phyloP scores from a whole-genome alignment of 345 rosid species.

The Corchorus capsularis region DNA sequence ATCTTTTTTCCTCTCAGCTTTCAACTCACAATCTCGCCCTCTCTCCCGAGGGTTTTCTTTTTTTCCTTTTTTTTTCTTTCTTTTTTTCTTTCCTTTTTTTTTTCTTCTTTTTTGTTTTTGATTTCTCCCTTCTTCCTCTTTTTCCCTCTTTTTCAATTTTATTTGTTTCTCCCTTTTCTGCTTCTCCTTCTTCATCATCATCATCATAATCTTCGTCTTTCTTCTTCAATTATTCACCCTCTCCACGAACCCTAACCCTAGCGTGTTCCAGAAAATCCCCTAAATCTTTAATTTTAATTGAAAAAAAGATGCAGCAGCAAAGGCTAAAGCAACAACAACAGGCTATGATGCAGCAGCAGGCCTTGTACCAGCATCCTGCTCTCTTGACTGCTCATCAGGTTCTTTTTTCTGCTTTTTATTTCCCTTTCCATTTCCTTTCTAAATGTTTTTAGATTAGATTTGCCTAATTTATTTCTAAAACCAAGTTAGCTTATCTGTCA shows the following conservation, averaged over 20 bases:
- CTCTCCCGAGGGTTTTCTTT: constrained; percentile 31
- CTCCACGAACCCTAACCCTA: constrained; percentile 26
- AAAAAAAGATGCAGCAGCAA: constrained; percentile 51
- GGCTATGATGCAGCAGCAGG: constrained; percentile 62
- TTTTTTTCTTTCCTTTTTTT: neutral
- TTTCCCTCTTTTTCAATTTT: neutral
- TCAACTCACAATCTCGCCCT: constrained; percentile 17
- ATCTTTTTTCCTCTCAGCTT: neutral
- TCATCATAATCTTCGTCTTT: neutral
- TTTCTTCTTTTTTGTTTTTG: neutral
- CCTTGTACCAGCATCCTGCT: constrained; percentile 50
- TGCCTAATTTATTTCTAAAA: neutral
- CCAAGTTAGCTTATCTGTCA: neutral
- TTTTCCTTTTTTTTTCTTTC: neutral
- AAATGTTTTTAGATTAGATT: neutral
- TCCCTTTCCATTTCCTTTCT: neutral
- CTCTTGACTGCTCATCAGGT: constrained; percentile 66
- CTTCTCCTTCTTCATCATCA: neutral
- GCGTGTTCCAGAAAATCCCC: neutral
- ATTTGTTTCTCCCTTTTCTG: neutral
- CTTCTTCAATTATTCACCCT: neutral
- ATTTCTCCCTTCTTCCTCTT: neutral
- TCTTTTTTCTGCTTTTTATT: neutral
- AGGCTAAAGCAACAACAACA: constrained; percentile 64
- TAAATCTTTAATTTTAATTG: neutral